Evolutionary conservation across 352 stramenopile genomes (phyloP).

Genomic region (Pythium rishiriense): DNA sequence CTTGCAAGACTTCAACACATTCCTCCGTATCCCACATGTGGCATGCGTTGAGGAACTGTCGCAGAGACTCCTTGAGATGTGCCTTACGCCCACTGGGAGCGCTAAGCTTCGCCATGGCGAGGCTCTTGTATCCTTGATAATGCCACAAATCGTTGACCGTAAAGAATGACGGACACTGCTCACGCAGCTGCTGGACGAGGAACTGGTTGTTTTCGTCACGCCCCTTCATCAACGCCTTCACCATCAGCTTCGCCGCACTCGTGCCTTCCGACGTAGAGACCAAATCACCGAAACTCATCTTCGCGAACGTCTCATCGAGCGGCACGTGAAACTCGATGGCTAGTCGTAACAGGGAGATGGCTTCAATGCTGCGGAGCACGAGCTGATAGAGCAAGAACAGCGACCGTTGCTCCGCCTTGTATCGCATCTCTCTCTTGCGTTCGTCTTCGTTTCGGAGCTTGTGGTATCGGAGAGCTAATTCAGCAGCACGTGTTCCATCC

Average conservation of each 20-base stretch:
- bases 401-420: conserved; percentile 82
- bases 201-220: conserved; percentile 83
- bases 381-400: conserved; percentile 81
- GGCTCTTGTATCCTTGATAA: conserved; percentile 83
- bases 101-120: conserved; percentile 80
- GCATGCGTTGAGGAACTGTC: conserved; percentile 80
- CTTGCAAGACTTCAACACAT: conserved; percentile 71
- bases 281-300: conserved; percentile 76
- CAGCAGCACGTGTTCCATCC: conserved; percentile 55
- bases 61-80: conserved; percentile 68
- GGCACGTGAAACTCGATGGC: conserved; percentile 68
- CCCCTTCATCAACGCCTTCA: conserved; percentile 76
- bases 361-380: conserved; percentile 76
- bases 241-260: conserved; percentile 69
- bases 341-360: conserved; percentile 70
- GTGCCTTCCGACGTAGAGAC: conserved; percentile 63
- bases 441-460: conserved; percentile 74
- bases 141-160: conserved; percentile 79
- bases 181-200: conserved; percentile 78
- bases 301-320: conserved; percentile 61
- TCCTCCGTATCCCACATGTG: conserved; percentile 87
- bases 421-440: conserved; percentile 69
- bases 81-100: conserved; percentile 59
- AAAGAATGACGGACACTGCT: conserved; percentile 85
- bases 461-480: conserved; percentile 69